Base-by-base conservation (phyloP, 2,329 filamentous ascomycete species). In the Zasmidium citrigriseum region DNA sequence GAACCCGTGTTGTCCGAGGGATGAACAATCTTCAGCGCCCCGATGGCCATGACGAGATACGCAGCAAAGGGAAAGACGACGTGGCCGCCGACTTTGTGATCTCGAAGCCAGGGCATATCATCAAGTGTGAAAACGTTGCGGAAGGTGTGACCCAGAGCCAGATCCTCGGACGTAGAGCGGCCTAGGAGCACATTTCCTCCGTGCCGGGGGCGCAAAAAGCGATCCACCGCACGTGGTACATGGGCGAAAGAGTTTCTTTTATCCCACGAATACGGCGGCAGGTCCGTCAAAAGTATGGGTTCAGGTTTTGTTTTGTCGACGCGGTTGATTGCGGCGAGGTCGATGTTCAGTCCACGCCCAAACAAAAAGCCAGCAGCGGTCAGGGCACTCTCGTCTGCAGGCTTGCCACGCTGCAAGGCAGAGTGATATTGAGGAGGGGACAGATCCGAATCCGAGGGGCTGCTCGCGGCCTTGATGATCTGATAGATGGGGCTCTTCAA, bases 61-160 rank as follows among this genome's bases (percentile, higher is more conserved):
- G n/a, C n/a, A n/a, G n/a, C n/a, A n/a, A n/a, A n/a, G n/a, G n/a
- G n/a, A n/a, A n/a, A n/a, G n/a, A n/a, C n/a, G n/a, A n/a, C n/a
- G n/a, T n/a, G n/a, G n/a, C n/a, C n/a, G n/a, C n/a, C n/a, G n/a
- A n/a, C n/a, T n/a, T n/a, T n/a, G n/a, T 70, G 68, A 22, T 68
- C 67, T 14, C 20, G 18, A 2, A 70, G 50, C 70, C 68, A 68
- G 2, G 67, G 63, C 24, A 61, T 46, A 47, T 70, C 67, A 2
- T 44, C 38, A 9, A 62, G 16, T 11, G 62, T 53, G 16, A 71
- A 41, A 27, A 62, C 58, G 49, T 66, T 66, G 56, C 56, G 66
- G 22, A 34, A 11, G 48, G 27, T 27, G 24, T 34, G 14, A 14
- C 27, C 27, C 27, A 14, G 27, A 11, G 18, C 23, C 5, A 14